phyloP scores from a whole-genome alignment of 306 rosid genomes.

The Lupinus albus region DNA sequence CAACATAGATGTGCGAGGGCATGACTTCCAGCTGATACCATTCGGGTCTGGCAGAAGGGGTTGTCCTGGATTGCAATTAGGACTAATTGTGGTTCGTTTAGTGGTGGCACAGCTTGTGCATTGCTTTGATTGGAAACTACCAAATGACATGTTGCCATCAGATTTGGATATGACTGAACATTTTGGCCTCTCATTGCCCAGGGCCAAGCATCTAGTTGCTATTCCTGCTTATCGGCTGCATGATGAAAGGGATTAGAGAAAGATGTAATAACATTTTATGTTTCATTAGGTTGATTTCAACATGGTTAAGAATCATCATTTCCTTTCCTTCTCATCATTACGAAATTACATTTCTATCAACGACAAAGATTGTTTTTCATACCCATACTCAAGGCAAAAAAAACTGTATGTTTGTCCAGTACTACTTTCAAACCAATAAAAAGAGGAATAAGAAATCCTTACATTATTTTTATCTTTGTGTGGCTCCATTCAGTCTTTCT shows the following conservation, averaged over 20 bases:
- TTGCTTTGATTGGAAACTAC: slow-evolving; percentile 50
- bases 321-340: too few relatives aligned
- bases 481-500: too few relatives aligned
- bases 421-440: too few relatives aligned
- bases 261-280: too few relatives aligned
- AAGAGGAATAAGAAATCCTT: too few relatives aligned
- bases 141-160: slow-evolving; percentile 12
- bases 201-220: slow-evolving; percentile 38
- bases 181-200: slow-evolving; percentile 48
- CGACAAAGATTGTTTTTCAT: too few relatives aligned
- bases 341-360: too few relatives aligned
- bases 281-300: too few relatives aligned
- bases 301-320: too few relatives aligned
- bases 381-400: too few relatives aligned
- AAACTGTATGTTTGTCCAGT: too few relatives aligned
- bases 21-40: slow-evolving; percentile 44
- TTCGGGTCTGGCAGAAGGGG: slow-evolving; percentile 50
- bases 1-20: slow-evolving; percentile 37
- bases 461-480: too few relatives aligned
- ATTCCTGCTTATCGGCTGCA: slow-evolving; percentile 34
- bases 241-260: background rate
- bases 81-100: slow-evolving; percentile 27
- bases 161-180: slow-evolving; percentile 48
- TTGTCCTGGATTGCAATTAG: slow-evolving; percentile 46
- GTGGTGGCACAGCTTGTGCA: slow-evolving; percentile 48